Evolutionary conservation across 176 grass and related monocot genomes (phyloP).

Genomic region (Bonia amplexicaulis): DNA sequence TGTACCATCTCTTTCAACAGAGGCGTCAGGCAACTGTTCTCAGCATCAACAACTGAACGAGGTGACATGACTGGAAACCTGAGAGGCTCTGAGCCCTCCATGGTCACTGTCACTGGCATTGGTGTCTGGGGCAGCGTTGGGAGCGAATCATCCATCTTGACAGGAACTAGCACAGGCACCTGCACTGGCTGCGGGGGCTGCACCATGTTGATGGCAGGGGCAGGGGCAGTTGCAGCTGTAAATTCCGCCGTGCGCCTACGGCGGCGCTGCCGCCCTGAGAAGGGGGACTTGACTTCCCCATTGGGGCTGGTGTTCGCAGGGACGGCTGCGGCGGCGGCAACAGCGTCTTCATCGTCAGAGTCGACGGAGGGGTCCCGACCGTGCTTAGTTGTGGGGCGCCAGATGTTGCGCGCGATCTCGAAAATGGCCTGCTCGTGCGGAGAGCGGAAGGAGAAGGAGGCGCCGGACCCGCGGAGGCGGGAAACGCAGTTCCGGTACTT

Average conservation of each 20-base stretch:
- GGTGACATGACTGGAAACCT: constrained; percentile 36
- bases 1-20: constrained; percentile 79
- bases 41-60: constrained; percentile 30
- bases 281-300: constrained; percentile 41
- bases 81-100: constrained; percentile 36
- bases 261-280: constrained; percentile 39
- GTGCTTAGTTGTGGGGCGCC: constrained; percentile 62
- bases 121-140: constrained; percentile 25
- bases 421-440: constrained; percentile 86
- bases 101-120: constrained; percentile 34
- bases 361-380: constrained; percentile 41
- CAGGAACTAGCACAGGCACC: constrained; percentile 42
- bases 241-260: constrained; percentile 25
- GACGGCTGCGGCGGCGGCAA: not conserved
- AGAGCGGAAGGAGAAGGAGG: constrained; percentile 65
- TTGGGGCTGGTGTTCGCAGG: constrained; percentile 31
- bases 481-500: constrained; percentile 91
- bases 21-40: constrained; percentile 62
- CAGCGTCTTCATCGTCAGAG: constrained; percentile 38
- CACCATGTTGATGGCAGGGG: constrained; percentile 8
- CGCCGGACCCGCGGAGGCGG: constrained; percentile 59
- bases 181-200: constrained; percentile 34
- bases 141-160: constrained; percentile 46
- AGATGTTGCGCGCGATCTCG: constrained; percentile 90
- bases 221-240: not conserved